Percentiles rank a stretch among this genome's conserved stretches.
phyloP scores from a whole-genome alignment of 2,329 filamentous ascomycete genomes.

The Capronia epimyces region DNA sequence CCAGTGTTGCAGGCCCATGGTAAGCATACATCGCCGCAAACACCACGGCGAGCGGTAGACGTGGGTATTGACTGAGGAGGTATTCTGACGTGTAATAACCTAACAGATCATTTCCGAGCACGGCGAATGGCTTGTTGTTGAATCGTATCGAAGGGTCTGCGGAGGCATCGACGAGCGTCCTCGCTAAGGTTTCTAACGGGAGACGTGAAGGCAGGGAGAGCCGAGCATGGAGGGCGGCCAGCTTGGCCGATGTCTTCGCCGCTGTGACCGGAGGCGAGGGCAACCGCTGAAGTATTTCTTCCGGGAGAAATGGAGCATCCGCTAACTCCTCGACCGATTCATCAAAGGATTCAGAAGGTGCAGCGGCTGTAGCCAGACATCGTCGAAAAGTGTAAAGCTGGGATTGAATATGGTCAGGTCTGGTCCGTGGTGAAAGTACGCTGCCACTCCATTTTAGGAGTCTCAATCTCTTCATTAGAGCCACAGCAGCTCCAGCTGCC shows the following conservation, averaged over 20 bases:
- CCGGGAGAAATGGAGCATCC: constrained; percentile 31
- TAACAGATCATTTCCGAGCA: constrained; percentile 75
- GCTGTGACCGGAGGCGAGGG: constrained; percentile 67
- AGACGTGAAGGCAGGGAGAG: constrained; percentile 75
- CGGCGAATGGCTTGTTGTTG: constrained; percentile 82
- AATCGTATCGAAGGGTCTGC: constrained; percentile 73
- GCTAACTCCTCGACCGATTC: constrained; percentile 30
- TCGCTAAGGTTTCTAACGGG: constrained; percentile 77
- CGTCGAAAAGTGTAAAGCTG: constrained; percentile 36
- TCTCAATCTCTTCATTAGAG: constrained; percentile 48
- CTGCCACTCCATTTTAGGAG: constrained; percentile 50
- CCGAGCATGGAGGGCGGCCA: constrained; percentile 86
- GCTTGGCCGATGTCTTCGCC: constrained; percentile 72
- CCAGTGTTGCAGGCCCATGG: constrained; percentile 67
- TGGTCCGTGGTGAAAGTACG: constrained; percentile 45
- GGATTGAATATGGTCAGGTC: constrained; percentile 36
- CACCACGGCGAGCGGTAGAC: constrained; percentile 80
- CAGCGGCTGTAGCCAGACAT: constrained; percentile 40
- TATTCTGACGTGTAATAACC: constrained; percentile 85
- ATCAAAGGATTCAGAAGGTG: constrained; percentile 30
- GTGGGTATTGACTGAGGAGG: constrained; percentile 82
- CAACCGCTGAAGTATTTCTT: constrained; percentile 42
- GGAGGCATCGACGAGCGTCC: constrained; percentile 77
- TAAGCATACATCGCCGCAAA: constrained; percentile 83
- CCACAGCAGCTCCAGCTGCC: constrained; percentile 4